phyloP scores from a whole-genome alignment of 2,329 filamentous ascomycete species.

The Hymenoscyphus albidus region DNA sequence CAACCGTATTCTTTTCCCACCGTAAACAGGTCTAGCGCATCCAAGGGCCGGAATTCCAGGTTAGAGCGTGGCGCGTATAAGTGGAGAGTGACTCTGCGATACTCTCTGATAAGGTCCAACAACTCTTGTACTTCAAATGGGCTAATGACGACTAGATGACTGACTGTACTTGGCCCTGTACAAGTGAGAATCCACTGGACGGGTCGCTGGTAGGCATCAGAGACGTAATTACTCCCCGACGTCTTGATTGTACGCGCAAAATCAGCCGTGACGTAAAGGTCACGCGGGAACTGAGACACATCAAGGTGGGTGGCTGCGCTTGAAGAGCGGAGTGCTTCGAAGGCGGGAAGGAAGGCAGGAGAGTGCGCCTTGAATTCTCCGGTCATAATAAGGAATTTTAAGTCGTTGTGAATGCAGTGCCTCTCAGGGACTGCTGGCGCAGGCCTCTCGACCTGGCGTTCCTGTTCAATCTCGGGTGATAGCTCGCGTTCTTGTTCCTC shows the following conservation, averaged over 20 bases:
- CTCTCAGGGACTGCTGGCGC: constrained; percentile 36
- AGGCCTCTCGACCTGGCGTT: constrained; percentile 52
- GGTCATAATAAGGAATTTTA: constrained; percentile 40
- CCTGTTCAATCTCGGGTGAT: constrained; percentile 58
- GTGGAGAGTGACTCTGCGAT: constrained; percentile 41
- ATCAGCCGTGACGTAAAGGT: constrained; percentile 46
- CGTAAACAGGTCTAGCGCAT: constrained; percentile 44
- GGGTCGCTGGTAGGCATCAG: constrained; percentile 47
- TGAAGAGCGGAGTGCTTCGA: constrained; percentile 40
- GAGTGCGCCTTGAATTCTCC: constrained; percentile 35
- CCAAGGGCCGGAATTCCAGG: constrained; percentile 39
- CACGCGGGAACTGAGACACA: constrained; percentile 35
- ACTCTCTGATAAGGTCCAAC: constrained; percentile 37
- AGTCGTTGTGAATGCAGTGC: constrained; percentile 43
- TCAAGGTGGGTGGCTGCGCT: constrained; percentile 38
- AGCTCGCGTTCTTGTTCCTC: constrained; percentile 71
- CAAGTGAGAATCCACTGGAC: constrained; percentile 51
- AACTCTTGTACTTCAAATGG: constrained; percentile 56
- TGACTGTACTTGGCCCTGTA: constrained; percentile 13
- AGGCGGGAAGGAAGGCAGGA: constrained; percentile 43
- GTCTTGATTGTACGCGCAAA: constrained; percentile 44
- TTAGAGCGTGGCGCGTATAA: constrained; percentile 47
- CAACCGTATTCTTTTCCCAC: constrained; percentile 28
- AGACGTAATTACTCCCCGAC: constrained; percentile 5
- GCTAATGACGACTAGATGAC: constrained; percentile 46